Evolutionary conservation across 2,329 filamentous ascomycete species (phyloP), one percentile per base, ranked within the genome.

Genomic region (Apiospora marii): DNA sequence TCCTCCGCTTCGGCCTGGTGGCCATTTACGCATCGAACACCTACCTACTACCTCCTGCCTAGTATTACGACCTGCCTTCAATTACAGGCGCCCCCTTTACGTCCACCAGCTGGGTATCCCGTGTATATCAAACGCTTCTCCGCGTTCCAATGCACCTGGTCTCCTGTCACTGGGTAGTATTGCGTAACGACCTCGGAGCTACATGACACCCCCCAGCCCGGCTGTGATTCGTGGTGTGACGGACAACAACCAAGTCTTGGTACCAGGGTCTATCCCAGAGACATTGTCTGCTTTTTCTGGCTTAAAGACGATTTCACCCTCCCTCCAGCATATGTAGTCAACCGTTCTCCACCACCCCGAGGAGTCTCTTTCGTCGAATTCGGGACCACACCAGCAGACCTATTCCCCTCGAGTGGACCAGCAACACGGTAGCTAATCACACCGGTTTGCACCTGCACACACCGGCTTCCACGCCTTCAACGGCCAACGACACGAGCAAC

Each of bases 371-470:
- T 64, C 58, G 58, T 24, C 22, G 10, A 41, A n/a, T 41, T 41
- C 34, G 58, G 58, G 58, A 64, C 58, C 58, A 64, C 58, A 34
- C 34, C 58, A 41, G 12, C 34, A 64, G 30, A 64, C 34, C 22
- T 41, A 13, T 41, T 41, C 58, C 22, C 34, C 58, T 64, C 41
- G 44, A 68, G 67, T 48, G 67, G 67, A 68, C 67, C 67, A 14
- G 67, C 67, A 48, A 19, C 3, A 48, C 44, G 67, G 67, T 68
- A 68, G 12, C 67, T 68, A 27, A 68, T 68, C 67, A 68, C 67
- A 68, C 67, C 67, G 67, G 67, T 68, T 68, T 68, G 58, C 44
- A 46, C 41, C 41, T 68, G 44, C 67, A 37, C 67, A 68, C 67
- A 44, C 67, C 41, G 67, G 44, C 44, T 68, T 41, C 34, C 58